Conservation (phyloP, 2,329 filamentous ascomycete species). For the Cladosporium halotolerans region DNA sequence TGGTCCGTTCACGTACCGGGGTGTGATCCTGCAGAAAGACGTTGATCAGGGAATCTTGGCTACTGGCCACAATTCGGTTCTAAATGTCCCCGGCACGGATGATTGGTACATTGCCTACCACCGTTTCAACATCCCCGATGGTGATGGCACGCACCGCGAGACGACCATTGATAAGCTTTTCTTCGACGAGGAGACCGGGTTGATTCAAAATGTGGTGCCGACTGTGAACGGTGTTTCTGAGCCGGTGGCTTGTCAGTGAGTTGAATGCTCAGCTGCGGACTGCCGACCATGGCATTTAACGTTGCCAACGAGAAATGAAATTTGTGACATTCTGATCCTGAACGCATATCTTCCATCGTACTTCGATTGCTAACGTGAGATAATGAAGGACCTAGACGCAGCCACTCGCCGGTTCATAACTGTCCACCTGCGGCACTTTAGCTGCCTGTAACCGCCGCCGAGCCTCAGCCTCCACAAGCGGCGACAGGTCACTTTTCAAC, state of each 20-base stretch:
- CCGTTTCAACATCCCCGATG: slow-evolving; percentile 42
- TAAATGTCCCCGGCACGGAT: slow-evolving; percentile 44
- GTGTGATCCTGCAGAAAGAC: slow-evolving; percentile 42
- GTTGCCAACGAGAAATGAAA: no score
- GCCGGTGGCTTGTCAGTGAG: not conserved
- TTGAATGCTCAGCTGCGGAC: no score
- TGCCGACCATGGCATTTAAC: no score
- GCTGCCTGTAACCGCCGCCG: no score
- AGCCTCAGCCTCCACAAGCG: no score
- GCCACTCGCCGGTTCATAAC: no score
- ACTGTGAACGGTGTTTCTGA: slow-evolving; percentile 27
- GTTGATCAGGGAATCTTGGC: slow-evolving; percentile 38
- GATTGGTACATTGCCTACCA: slow-evolving; percentile 49
- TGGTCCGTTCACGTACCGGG: slow-evolving; percentile 43
- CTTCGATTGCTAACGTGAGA: no score
- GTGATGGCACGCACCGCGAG: slow-evolving; percentile 41
- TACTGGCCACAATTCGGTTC: slow-evolving; percentile 42
- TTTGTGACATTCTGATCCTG: no score
- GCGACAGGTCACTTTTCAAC: not conserved
- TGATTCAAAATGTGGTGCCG: slow-evolving; percentile 36
- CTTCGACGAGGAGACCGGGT: slow-evolving; percentile 32
- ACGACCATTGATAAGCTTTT: slow-evolving; percentile 38
- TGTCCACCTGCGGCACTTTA: no score
- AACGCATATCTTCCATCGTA: no score
- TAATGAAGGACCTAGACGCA: no score